Evolutionary conservation across 83 land plant species (phyloP).

Genomic region (Picea mariana): DNA sequence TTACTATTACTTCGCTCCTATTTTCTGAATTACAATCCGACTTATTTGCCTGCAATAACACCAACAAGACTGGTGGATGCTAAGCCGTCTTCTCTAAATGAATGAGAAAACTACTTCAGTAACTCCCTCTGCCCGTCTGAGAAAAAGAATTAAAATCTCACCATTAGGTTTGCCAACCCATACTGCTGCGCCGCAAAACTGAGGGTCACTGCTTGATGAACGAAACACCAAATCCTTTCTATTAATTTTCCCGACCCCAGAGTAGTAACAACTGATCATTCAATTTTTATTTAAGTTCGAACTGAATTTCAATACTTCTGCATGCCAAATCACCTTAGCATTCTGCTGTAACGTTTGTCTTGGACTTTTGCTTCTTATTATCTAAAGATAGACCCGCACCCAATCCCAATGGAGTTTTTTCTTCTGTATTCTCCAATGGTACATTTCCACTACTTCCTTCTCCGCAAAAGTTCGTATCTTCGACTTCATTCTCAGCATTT

Average conservation of each 20-base stretch:
- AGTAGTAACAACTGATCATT: background rate
- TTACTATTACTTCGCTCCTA: background rate
- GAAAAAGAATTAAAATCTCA: constrained; percentile 4
- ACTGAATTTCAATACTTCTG: background rate
- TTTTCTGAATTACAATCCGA: background rate
- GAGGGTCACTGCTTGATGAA: background rate
- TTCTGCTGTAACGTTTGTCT: constrained; percentile 22
- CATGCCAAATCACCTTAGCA: background rate
- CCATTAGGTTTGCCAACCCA: background rate
- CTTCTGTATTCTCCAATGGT: constrained; percentile 10
- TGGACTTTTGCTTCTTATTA: constrained; percentile 62
- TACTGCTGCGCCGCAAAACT: constrained; percentile 6
- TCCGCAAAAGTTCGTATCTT: constrained; percentile 5
- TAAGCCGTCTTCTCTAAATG: background rate
- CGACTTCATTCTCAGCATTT: constrained; percentile 19
- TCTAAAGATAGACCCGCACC: constrained; percentile 65
- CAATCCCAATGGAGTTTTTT: constrained; percentile 64
- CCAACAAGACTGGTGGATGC: background rate
- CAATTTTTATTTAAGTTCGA: background rate
- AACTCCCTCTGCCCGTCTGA: background rate
- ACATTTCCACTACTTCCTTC: constrained; percentile 10
- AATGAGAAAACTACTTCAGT: background rate
- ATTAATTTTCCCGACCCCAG: background rate
- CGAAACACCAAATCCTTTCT: background rate
- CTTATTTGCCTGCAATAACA: constrained; percentile 6